Evolutionary conservation across 768 basidiomycete species (phyloP).

Genomic region (Agrocybe pediades): DNA sequence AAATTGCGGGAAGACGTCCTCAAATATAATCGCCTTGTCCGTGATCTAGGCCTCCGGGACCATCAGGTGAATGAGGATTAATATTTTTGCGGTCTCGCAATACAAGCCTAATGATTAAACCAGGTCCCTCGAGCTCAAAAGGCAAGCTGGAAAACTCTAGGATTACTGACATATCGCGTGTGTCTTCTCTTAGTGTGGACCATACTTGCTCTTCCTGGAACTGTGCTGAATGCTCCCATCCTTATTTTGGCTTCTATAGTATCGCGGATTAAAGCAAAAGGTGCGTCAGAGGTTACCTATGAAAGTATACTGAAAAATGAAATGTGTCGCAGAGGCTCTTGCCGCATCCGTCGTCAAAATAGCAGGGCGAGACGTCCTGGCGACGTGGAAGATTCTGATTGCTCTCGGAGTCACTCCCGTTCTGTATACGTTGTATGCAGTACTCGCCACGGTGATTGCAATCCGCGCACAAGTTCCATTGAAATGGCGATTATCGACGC

Average conservation of each 20-base stretch:
- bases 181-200: slow-evolving; percentile 81
- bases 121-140: slow-evolving; percentile 88
- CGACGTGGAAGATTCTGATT: slow-evolving; percentile 96
- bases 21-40: slow-evolving; percentile 85
- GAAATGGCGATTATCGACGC: slow-evolving; percentile 71
- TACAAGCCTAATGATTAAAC: not conserved
- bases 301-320: not conserved
- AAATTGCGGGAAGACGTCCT: slow-evolving; percentile 78
- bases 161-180: slow-evolving; percentile 81
- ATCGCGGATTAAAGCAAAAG: slow-evolving; percentile 87
- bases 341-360: slow-evolving; percentile 95
- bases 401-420: slow-evolving; percentile 89
- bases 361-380: slow-evolving; percentile 94
- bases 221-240: slow-evolving; percentile 89
- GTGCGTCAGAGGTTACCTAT: slow-evolving; percentile 38
- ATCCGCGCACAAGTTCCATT: slow-evolving; percentile 65
- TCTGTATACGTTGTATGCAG: slow-evolving; percentile 81
- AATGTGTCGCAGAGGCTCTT: slow-evolving; percentile 72
- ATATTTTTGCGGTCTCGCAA: not conserved
- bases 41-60: slow-evolving; percentile 90
- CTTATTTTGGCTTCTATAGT: slow-evolving; percentile 89
- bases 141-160: slow-evolving; percentile 84
- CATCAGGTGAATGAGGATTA: slow-evolving; percentile 66
- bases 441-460: slow-evolving; percentile 73
- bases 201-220: slow-evolving; percentile 84